A percentile compares a stretch with the other conserved stretches of the same genome.
phyloP scores from a whole-genome alignment of 176 grass and related monocot species.

The Juncus inflexus region DNA sequence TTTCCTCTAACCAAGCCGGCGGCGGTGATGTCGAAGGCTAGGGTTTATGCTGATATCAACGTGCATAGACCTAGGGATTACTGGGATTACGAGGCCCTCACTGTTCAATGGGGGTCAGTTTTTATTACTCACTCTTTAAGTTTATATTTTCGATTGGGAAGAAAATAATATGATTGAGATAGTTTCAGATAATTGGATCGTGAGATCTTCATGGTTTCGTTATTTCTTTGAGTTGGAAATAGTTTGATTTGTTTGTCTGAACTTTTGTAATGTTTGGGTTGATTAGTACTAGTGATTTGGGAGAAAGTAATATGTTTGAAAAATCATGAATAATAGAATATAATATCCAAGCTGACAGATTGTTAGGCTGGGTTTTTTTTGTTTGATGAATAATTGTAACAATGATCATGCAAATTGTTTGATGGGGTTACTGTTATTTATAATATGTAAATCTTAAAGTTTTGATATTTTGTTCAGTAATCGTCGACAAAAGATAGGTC shows the following conservation, averaged over 20 bases:
- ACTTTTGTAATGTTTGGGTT: too few species aligned
- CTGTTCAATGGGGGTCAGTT: slow-evolving; percentile 55
- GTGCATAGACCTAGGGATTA: slow-evolving; percentile 54
- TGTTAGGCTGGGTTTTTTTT: neutral
- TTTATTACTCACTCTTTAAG: neutral
- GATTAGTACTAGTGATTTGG: too few species aligned
- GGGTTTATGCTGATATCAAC: slow-evolving; percentile 59
- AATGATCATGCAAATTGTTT: neutral
- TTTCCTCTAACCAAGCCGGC: neutral
- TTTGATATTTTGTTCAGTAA: too few species aligned
- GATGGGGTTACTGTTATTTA: too few species aligned
- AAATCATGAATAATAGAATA: too few species aligned
- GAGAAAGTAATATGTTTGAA: too few species aligned
- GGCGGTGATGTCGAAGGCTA: slow-evolving; percentile 43
- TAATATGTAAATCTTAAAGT: too few species aligned
- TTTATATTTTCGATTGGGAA: too few species aligned
- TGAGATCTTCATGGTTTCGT: neutral
- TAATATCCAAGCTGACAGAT: too few species aligned
- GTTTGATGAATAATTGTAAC: neutral
- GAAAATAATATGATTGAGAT: neutral
- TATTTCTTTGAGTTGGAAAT: too few species aligned
- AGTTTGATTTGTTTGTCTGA: too few species aligned
- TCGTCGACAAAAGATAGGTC: too few species aligned
- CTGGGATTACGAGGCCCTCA: slow-evolving; percentile 66
- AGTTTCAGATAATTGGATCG: neutral